phyloP scores from a whole-genome alignment of 1,284 basidiomycete species.

The Cryptococcus amylolentus region DNA sequence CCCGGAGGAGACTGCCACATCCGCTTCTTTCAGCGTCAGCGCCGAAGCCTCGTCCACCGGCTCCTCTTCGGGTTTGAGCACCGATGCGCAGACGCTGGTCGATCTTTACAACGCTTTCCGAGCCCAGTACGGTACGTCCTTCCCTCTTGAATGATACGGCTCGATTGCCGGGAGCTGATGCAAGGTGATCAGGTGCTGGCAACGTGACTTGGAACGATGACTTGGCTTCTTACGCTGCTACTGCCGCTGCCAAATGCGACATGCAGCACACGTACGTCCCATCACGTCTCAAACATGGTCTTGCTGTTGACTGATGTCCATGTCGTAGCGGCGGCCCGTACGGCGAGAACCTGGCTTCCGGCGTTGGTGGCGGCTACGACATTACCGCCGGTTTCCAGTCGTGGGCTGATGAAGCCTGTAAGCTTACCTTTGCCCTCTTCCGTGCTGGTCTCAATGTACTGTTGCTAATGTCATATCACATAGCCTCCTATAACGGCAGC shows the following conservation, averaged over 20 bases:
- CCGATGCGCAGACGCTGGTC: conserved; percentile 18
- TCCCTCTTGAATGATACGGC: neutral
- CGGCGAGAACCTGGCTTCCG: conserved; percentile 36
- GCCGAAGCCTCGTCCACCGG: neutral
- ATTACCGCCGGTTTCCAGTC: conserved; percentile 25
- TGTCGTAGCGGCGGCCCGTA: conserved; percentile 17
- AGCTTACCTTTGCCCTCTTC: conserved; percentile 4
- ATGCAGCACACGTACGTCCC: conserved; percentile 24
- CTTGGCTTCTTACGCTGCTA: conserved; percentile 18
- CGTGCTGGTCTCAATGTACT: no score
- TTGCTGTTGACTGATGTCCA: neutral
- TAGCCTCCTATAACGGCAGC: no score
- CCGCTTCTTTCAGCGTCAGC: neutral
- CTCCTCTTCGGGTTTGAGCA: neutral
- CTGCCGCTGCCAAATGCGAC: conserved; percentile 18
- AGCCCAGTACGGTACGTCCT: conserved; percentile 27
- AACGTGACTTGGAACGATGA: conserved; percentile 22
- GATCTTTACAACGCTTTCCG: conserved; percentile 39
- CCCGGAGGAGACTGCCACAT: neutral
- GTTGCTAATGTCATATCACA: no score
- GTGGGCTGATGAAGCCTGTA: conserved; percentile 39
- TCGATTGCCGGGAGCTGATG: neutral
- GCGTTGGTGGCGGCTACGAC: conserved; percentile 25
- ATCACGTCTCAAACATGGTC: no score
- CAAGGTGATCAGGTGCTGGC: conserved; percentile 15